Evolutionary conservation across 495 filamentous ascomycete genomes (phyloP), one percentile per base, ranked within the genome.

Genomic region (Lasiosphaeria miniovina): DNA sequence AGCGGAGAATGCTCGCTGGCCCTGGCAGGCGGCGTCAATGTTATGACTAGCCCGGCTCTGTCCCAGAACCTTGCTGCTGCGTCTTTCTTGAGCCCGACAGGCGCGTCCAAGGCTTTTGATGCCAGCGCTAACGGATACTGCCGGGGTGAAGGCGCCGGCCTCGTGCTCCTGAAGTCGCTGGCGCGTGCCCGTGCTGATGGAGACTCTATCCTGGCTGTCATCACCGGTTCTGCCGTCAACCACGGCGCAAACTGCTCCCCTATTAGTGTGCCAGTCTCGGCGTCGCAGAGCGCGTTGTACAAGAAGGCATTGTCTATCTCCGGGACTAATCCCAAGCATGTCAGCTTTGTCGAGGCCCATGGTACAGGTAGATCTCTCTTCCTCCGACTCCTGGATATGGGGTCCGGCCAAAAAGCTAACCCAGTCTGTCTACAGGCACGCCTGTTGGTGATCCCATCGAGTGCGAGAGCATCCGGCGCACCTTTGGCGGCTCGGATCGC

Each of bases 121-220:
- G 74, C 76, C 2, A 54, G 63, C 0, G 88, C 85, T 6, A 76
- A 86, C 66, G 88, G 88, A 0, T 90, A 86, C 67, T 84, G 71
- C 1, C 73, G 86, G 6, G 86, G 74, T 2, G 88, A 91, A 61
- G 87, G 78, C 0, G 60, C 85, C 17, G 75, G 71, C 48, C 71
- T 74, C 0, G 45, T 88, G 0, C 69, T 81, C 4, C 46, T 90
- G 1, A 90, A 90, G 68, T 64, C 59, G 8, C 65, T 88, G 1
- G 55, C 54, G 0, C 74, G 80, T 36, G 87, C 81, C 6, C 24
- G 80, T 3, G 48, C 58, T 1, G 74, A 82, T 54, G 73, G 74
- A 6, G 75, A 84, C 61, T 76, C 75, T 9, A 82, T 89, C 36
- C 73, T 84, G 12, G 82, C 77, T 3, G 74, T 88, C 2, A 84